Base-by-base conservation (phyloP, 2,329 filamentous ascomycete species). In the Dothideomycetes sp. region DNA sequence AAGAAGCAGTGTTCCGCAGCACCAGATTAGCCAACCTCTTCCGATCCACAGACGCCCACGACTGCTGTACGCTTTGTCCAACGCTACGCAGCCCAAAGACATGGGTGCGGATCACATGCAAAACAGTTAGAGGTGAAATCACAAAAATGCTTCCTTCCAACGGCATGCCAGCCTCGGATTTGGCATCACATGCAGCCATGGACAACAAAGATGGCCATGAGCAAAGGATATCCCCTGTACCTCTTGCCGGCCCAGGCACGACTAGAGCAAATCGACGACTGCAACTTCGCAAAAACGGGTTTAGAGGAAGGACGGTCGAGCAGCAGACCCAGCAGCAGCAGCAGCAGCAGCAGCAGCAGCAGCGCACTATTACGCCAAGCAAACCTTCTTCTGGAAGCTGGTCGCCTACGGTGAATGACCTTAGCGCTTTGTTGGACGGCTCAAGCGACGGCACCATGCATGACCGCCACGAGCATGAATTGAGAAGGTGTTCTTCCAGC, bases 201-300 rank as follows among this genome's bases (percentile, higher is more conserved):
- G 22, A 27, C 7, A 27, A 12, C 12, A 12, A 27, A 27, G 7
- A 27, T 7, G 22, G 12, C 12, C 7, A 7, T 27, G 12, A 12
- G 7, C 22, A 7, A 27, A 27, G 22, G 12, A 7, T 27, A 12
- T 27, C 22, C 7, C 22, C 17, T 9, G 17, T 16, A 9, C 45
- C 45, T 18, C 43, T 47, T 7, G 45, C 51, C 12, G 49, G 49
- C 11, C 42, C 41, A 2, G 51, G 50, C 14, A 40, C 49, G 15
- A 50, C 48, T 18, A 41, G 50, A 29, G 52, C 52, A 22, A 49
- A 52, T 14, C 45, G 52, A 27, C 47, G 53, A 27, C 44, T 60
- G 32, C 55, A 59, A 41, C 49, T 59, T 14, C 49, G 56, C 37
- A 58, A 57, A 48, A 53, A 53, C 19, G 55, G 55, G 32, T 60